Evolutionary conservation across 441 rosid genomes (phyloP).

Genomic region (Croton laevigatus): DNA sequence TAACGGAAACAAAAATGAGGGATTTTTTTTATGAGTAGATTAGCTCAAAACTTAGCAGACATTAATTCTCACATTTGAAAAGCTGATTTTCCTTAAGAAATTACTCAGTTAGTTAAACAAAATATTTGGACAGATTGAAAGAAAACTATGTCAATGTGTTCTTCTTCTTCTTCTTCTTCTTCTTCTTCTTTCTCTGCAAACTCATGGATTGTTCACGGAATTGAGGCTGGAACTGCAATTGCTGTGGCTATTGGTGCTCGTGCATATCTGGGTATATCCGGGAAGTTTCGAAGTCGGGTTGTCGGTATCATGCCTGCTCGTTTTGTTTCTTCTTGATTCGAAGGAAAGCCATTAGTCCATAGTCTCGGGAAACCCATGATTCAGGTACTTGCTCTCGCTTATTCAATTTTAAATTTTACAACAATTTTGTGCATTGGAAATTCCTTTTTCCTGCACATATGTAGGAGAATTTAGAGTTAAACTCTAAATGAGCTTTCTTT

Average conservation of each 20-base stretch:
- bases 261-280: constrained; percentile 52
- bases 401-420: too few relatives aligned
- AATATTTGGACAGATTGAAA: too few relatives aligned
- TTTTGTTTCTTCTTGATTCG: constrained; percentile 79
- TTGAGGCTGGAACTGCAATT: constrained; percentile 66
- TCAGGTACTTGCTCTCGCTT: constrained; percentile 49
- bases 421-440: too few relatives aligned
- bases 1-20: too few relatives aligned
- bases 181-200: constrained; percentile 44
- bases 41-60: too few relatives aligned
- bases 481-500: too few relatives aligned
- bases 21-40: too few relatives aligned
- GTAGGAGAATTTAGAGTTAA: too few relatives aligned
- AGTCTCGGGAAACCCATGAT: constrained; percentile 98
- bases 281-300: constrained; percentile 71
- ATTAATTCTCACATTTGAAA: too few relatives aligned
- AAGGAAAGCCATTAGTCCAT: constrained; percentile 78
- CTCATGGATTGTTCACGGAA: constrained; percentile 63
- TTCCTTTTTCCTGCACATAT: too few relatives aligned
- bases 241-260: constrained; percentile 64
- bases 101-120: too few relatives aligned
- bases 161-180: constrained; percentile 38
- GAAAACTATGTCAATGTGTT: constrained; percentile 30
- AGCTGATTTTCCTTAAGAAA: neutral
- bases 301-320: constrained; percentile 93